Evolutionary conservation across 2,329 filamentous ascomycete species (phyloP).

Genomic region (Ceratocystis diversiconidia): DNA sequence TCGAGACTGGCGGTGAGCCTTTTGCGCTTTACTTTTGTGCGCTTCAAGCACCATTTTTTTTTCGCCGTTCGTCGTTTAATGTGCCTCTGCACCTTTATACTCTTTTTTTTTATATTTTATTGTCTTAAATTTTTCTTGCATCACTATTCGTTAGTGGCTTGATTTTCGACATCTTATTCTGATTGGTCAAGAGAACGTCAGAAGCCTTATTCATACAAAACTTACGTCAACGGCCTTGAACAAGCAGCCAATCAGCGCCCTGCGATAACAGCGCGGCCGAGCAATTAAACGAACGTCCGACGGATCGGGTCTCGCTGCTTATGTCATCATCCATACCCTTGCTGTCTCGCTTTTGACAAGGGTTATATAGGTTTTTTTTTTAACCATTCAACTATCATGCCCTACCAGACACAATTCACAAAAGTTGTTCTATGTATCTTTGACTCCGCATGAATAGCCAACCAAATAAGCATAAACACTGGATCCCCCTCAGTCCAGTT

Average conservation of each 20-base stretch:
- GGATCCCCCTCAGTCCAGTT: neutral
- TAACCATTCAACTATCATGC: neutral
- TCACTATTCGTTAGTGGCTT: neutral
- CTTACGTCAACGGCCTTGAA: neutral
- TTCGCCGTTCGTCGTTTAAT: neutral
- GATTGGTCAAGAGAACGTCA: neutral
- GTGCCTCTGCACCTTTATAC: no score
- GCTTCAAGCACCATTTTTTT: neutral
- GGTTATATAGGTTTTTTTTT: neutral
- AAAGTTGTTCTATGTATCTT: no score
- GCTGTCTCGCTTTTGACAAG: neutral
- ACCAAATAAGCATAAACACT: neutral
- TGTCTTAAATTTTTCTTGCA: neutral
- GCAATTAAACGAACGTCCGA: neutral
- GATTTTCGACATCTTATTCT: neutral
- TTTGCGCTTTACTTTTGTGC: no score
- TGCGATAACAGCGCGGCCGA: slow-evolving; percentile 9
- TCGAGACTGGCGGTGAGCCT: slow-evolving; percentile 13
- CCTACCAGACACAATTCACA: no score
- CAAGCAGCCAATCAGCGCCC: slow-evolving; percentile 1
- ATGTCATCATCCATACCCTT: slow-evolving; percentile 1
- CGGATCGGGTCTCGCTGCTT: neutral
- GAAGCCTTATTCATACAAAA: neutral
- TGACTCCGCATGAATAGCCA: no score
- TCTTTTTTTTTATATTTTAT: no score